phyloP scores from a whole-genome alignment of 306 rosid species.

The Prunus kanzakura region DNA sequence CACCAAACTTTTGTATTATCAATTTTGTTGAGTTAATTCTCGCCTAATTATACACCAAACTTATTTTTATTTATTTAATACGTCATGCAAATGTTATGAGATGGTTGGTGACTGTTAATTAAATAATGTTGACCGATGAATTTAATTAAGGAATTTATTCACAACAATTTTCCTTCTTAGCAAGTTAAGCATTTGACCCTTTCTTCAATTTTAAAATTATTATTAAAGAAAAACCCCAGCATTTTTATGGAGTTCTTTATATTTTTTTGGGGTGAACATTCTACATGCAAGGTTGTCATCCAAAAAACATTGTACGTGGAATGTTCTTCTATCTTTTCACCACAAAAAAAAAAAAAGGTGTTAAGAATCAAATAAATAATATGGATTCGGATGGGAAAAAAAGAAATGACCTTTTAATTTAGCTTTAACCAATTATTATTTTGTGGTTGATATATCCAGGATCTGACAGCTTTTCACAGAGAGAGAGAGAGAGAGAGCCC shows the following conservation, averaged over 20 bases:
- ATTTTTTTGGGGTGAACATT: not conserved
- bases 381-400: not conserved
- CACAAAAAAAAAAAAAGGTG: not conserved
- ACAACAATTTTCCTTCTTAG: not conserved
- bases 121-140: no score
- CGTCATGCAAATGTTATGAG: not conserved
- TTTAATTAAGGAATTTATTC: no score
- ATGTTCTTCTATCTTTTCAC: not conserved
- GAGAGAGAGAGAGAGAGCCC: not conserved
- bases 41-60: no score
- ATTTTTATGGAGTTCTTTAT: not conserved
- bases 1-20: no score
- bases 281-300: not conserved
- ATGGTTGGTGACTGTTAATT: no score
- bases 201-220: no score
- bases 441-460: not conserved
- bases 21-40: no score
- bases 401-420: not conserved
- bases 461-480: not conserved
- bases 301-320: not conserved
- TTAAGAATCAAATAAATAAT: not conserved
- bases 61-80: no score
- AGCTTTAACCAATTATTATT: not conserved
- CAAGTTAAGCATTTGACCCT: not conserved
- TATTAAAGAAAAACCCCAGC: no score